phyloP scores from a whole-genome alignment of 2,329 filamentous ascomycete genomes.

The Daldinia eschscholtzii region DNA sequence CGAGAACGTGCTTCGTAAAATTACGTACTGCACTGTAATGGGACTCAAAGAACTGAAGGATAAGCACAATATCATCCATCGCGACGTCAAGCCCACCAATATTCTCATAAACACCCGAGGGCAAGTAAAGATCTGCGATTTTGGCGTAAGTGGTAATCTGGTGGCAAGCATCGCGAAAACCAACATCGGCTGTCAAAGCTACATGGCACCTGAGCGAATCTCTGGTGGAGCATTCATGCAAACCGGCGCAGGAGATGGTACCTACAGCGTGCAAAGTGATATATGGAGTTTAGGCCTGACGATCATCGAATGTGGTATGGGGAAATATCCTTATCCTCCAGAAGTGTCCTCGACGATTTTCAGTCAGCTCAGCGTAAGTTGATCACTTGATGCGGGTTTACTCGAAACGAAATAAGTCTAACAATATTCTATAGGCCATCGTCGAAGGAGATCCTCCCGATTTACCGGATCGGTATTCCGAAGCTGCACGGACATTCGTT shows the following conservation, averaged over 20 bases:
- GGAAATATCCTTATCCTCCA: conserved; percentile 94
- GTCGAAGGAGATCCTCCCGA: conserved; percentile 96
- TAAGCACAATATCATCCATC: conserved; percentile 98
- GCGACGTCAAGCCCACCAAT: conserved; percentile 99
- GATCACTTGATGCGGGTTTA: conserved; percentile 19
- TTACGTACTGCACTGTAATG: conserved; percentile 89
- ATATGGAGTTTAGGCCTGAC: conserved; percentile 97
- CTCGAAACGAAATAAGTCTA: conserved; percentile 27
- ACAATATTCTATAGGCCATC: conserved; percentile 76
- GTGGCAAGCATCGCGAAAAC: conserved; percentile 98
- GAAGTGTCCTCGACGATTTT: conserved; percentile 99
- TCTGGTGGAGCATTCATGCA: conserved; percentile 85
- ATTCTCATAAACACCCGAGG: conserved; percentile 91
- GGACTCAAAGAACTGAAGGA: conserved; percentile 95
- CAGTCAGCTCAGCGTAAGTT: conserved; percentile 91
- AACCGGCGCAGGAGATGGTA: conserved; percentile 79
- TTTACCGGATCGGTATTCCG: conserved; percentile 84
- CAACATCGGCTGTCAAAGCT: conserved; percentile 98
- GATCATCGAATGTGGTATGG: conserved; percentile 95
- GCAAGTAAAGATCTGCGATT: conserved; percentile 98
- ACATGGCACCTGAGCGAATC: conserved; percentile 98
- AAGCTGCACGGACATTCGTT: conserved; percentile 87
- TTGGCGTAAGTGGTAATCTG: conserved; percentile 95
- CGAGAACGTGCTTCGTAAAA: conserved; percentile 88
- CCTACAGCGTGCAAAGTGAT: conserved; percentile 97